Evolutionary conservation across 805 yeast species (phyloP).

Genomic region (Starmera amethionina): DNA sequence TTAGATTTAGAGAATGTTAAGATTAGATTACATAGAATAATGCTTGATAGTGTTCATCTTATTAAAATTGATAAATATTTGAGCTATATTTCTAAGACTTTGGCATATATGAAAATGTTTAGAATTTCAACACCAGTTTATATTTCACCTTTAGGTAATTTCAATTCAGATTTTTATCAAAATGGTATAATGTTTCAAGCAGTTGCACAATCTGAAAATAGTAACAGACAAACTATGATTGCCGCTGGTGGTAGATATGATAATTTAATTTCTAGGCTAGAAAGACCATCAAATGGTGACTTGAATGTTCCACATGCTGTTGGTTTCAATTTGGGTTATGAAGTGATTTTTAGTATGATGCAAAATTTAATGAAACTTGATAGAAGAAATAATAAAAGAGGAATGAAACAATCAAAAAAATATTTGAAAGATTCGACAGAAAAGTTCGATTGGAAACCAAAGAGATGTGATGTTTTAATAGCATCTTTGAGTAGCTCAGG

Average conservation of each 20-base stretch:
- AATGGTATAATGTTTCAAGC: constrained; percentile 88
- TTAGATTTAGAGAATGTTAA: constrained; percentile 58
- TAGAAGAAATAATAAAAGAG: constrained; percentile 12
- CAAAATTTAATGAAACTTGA: constrained; percentile 33
- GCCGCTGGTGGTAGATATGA: constrained; percentile 97
- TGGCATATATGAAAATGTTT: constrained; percentile 41
- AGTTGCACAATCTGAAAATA: constrained; percentile 46
- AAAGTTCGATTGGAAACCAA: constrained; percentile 37
- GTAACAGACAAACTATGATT: constrained; percentile 34
- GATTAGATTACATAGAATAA: constrained; percentile 50
- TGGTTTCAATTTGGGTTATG: constrained; percentile 80
- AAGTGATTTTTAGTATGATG: constrained; percentile 44
- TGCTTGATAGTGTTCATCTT: constrained; percentile 65
- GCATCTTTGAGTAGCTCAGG: constrained; percentile 49
- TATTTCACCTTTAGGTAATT: constrained; percentile 76
- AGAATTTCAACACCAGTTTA: constrained; percentile 50
- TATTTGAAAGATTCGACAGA: constrained; percentile 24
- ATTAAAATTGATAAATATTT: constrained; percentile 54
- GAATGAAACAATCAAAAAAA: constrained; percentile 23
- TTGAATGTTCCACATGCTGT: constrained; percentile 50
- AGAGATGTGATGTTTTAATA: constrained; percentile 75
- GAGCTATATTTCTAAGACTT: constrained; percentile 49
- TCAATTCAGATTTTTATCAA: constrained; percentile 68
- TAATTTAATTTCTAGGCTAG: constrained; percentile 51
- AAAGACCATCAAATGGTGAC: constrained; percentile 40